phyloP scores from a whole-genome alignment of 768 basidiomycete genomes.

The Macrolepiota dolichaula region DNA sequence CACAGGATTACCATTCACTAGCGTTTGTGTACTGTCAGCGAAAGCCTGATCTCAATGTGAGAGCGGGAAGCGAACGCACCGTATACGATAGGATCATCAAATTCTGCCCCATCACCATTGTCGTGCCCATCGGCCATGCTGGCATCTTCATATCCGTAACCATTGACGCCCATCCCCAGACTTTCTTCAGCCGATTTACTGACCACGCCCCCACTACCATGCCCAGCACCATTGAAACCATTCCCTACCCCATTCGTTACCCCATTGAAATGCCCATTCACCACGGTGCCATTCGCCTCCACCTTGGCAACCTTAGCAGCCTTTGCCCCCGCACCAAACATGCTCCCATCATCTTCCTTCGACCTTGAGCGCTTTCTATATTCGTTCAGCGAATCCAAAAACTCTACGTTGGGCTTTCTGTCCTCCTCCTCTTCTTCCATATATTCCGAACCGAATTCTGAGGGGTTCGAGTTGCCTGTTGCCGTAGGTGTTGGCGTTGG shows the following conservation, averaged over 20 bases:
- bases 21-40: background rate
- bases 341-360: slow-evolving; percentile 36
- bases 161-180: slow-evolving; percentile 16
- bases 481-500: slow-evolving; percentile 60
- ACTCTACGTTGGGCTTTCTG: slow-evolving; percentile 60
- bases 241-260: slow-evolving; percentile 6
- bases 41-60: background rate
- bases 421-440: slow-evolving; percentile 63
- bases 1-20: slow-evolving; percentile 75
- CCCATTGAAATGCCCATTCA: slow-evolving; percentile 7
- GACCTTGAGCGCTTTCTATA: slow-evolving; percentile 75
- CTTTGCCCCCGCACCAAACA: background rate
- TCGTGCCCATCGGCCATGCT: slow-evolving; percentile 21
- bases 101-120: slow-evolving; percentile 13
- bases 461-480: slow-evolving; percentile 41
- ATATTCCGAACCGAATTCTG: slow-evolving; percentile 36
- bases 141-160: slow-evolving; percentile 18
- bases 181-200: no score
- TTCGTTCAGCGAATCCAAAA: slow-evolving; percentile 67
- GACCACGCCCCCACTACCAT: slow-evolving; percentile 7
- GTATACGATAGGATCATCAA: slow-evolving; percentile 64
- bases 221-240: slow-evolving; percentile 18
- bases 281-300: slow-evolving; percentile 12
- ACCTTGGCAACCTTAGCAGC: slow-evolving; percentile 38
- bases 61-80: slow-evolving; percentile 38